Evolutionary conservation across 768 basidiomycete genomes (phyloP).

Genomic region (Cubamyces lactineus): DNA sequence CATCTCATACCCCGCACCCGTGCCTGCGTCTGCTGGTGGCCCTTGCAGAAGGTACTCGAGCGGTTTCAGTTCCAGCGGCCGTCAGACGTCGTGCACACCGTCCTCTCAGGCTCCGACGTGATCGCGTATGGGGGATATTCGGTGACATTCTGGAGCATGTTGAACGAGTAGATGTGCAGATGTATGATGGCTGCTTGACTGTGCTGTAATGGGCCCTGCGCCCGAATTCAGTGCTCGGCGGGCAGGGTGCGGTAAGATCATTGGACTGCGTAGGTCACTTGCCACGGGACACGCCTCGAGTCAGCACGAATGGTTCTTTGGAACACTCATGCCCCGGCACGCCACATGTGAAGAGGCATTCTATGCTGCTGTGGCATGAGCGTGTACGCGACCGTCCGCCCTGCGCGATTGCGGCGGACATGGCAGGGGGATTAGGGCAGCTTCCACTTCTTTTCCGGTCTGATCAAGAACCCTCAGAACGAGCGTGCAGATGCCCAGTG

Average conservation of each 20-base stretch:
- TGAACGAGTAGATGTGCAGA: conserved; percentile 8
- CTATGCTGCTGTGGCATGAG: conserved; percentile 22
- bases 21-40: conserved; percentile 10
- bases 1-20: neutral
- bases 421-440: conserved; percentile 17
- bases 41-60: conserved; percentile 41
- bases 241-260: conserved; percentile 3
- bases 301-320: conserved; percentile 11
- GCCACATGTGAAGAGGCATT: conserved; percentile 18
- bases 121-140: conserved; percentile 44
- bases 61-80: conserved; percentile 37
- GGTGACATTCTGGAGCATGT: conserved; percentile 41
- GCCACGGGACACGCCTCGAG: conserved; percentile 25
- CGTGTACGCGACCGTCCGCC: conserved; percentile 7
- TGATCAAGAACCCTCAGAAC: conserved; percentile 12
- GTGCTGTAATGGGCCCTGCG: neutral
- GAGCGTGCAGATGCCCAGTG: conserved; percentile 17
- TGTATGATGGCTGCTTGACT: conserved; percentile 2
- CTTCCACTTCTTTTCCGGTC: conserved; percentile 19
- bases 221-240: conserved; percentile 11
- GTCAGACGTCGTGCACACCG: conserved; percentile 44
- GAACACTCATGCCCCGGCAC: conserved; percentile 23
- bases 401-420: conserved; percentile 13
- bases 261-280: conserved; percentile 10
- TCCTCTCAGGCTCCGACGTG: conserved; percentile 44